Evolutionary conservation across 2,329 filamentous ascomycete genomes (phyloP).

Genomic region (Verticillium isaacii): DNA sequence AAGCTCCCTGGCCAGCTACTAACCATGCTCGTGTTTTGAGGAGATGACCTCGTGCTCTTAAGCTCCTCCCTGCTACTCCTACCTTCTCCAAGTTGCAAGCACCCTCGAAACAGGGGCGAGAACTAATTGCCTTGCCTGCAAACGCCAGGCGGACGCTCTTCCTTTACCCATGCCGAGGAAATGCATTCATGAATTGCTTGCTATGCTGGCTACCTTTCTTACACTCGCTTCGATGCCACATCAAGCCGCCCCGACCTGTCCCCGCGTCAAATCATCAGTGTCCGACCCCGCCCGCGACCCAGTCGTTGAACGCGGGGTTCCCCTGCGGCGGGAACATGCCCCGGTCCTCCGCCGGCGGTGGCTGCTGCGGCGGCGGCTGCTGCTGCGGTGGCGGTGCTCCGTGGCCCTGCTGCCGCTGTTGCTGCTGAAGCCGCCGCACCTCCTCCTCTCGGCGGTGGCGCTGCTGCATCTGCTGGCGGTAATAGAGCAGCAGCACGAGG

Average conservation of each 20-base stretch:
- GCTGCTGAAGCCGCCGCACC: slow-evolving; percentile 23
- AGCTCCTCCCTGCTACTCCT: too few relatives aligned
- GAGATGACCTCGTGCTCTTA: too few relatives aligned
- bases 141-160: too few relatives aligned
- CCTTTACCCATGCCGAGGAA: not conserved
- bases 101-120: too few relatives aligned
- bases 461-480: slow-evolving; percentile 67
- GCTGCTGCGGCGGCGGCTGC: slow-evolving; percentile 20
- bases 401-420: slow-evolving; percentile 15
- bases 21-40: too few relatives aligned
- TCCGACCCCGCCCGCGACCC: slow-evolving; percentile 59
- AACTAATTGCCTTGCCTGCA: too few relatives aligned
- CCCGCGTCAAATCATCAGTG: slow-evolving; percentile 31
- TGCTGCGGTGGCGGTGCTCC: slow-evolving; percentile 1
- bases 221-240: not conserved
- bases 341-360: slow-evolving; percentile 20
- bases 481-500: slow-evolving; percentile 75
- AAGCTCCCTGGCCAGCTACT: too few relatives aligned
- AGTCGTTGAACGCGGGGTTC: slow-evolving; percentile 64
- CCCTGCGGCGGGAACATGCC: slow-evolving; percentile 49
- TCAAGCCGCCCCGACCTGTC: not conserved
- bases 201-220: not conserved
- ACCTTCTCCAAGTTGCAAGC: too few relatives aligned
- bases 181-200: not conserved
- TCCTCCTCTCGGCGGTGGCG: slow-evolving; percentile 38